Base-by-base conservation (phyloP, 257 asterid genomes). In the Fraxinus pennsylvanica region DNA sequence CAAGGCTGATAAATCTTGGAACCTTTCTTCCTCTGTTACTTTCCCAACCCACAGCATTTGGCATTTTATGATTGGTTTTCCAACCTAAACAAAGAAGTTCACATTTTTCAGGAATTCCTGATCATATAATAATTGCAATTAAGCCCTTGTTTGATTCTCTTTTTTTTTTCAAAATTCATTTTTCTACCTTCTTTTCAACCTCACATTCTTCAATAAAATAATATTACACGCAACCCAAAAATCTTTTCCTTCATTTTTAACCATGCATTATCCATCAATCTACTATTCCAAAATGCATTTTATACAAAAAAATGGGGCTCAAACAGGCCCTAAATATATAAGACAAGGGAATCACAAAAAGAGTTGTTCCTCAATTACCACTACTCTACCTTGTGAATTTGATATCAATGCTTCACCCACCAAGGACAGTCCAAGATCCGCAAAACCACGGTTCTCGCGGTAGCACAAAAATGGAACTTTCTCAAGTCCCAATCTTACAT, bases 31-130 rank as follows among this genome's bases (percentile, higher is more conserved):
- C 97, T 81, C 79, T 86, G 87, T 79, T 91, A 74, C 71, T 81
- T 84, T 95, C 98, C 96, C 99, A 91, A 74, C 99, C 98, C 85
- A 91, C 91, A 83, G 82, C 90, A 73, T 84, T 91, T 67, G 97
- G 99, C 84, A 85, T 74, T 39, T 72, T 78, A 73, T 86, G 84
- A 77, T 72, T 81, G 83, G 80, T 73, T 81, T 74, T 87, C 81
- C 89, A 86, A 70, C 85, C 99, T 93, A 79, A 68, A 84, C 9
- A 73, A 63, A 84, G 50, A 27, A 0, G 9, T 63, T 57, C 52
- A 50, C 13, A 76, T 75, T 35, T 35, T 74, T 63, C 33, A 77
- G 85, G 78, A 86, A 83, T 72, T 73, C 84, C 9, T 63, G 61
- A n/a, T 22, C 57, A 9, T 15, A 71, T 43, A 45, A 41, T 54